Percentiles rank a stretch among this genome's conserved stretches.
phyloP scores from a whole-genome alignment of 352 stramenopile genomes.

The Globisporangium cystogenes region DNA sequence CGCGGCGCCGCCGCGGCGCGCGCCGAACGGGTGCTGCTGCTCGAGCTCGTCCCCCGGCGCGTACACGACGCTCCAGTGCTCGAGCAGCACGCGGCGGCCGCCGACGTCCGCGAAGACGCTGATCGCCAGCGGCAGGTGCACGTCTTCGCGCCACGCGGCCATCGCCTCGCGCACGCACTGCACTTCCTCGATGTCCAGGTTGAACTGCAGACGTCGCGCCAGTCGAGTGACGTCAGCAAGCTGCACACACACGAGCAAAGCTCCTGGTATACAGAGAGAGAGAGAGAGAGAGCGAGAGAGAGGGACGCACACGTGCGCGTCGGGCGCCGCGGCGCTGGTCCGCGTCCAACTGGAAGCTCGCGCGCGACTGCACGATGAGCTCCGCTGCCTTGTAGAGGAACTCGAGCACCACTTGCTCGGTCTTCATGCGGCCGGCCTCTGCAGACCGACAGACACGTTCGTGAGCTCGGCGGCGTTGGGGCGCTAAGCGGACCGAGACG shows the following conservation, averaged over 20 bases:
- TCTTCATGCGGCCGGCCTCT: conserved; percentile 63
- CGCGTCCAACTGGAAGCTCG: conserved; percentile 54
- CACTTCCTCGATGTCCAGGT: conserved; percentile 82
- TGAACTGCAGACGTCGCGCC: conserved; percentile 33
- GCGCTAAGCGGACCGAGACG: too few species aligned
- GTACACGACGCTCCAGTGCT: conserved; percentile 73
- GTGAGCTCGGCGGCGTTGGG: too few species aligned
- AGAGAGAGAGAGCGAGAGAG: background rate
- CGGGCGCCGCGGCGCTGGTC: conserved; percentile 37
- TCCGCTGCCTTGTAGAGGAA: conserved; percentile 82
- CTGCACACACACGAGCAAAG: too few species aligned
- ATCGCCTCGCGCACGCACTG: conserved; percentile 61
- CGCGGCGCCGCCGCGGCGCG: background rate
- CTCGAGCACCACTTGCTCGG: conserved; percentile 81
- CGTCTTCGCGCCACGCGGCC: conserved; percentile 62
- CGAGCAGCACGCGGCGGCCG: conserved; percentile 49
- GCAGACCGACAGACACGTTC: background rate
- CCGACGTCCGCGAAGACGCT: conserved; percentile 62
- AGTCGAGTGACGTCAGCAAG: too few species aligned
- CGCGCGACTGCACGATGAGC: conserved; percentile 76
- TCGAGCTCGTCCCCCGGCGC: conserved; percentile 22
- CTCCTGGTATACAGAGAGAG: background rate
- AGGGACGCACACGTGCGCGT: conserved; percentile 43
- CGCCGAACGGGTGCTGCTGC: conserved; percentile 9
- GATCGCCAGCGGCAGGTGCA: conserved; percentile 57